A percentile compares a stretch with the other conserved stretches of the same genome.
These are phyloP conservation scores for Pseudocercospora crystallina DNA, from an alignment of 2,329 filamentous ascomycete species.

Conservation along the genomic window DNA sequence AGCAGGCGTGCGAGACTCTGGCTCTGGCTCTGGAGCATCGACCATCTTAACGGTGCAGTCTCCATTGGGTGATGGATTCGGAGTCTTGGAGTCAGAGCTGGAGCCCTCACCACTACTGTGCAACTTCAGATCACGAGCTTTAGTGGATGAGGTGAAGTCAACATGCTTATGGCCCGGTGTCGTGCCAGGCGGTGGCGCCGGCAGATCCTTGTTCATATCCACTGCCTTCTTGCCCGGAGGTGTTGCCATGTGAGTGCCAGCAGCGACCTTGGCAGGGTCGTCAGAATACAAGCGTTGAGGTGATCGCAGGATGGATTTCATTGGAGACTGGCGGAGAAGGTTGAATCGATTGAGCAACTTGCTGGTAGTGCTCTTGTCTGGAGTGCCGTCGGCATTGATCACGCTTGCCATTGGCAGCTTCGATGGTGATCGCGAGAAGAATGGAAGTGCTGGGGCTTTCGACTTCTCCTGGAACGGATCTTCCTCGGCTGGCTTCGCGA, in stretches of 20 bases:
- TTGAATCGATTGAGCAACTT: constrained; percentile 45
- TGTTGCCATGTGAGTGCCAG: constrained; percentile 57
- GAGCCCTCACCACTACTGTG: constrained; percentile 15
- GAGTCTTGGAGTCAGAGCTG: constrained; percentile 28
- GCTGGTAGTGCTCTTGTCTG: constrained; percentile 31
- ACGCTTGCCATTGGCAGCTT: constrained; percentile 24
- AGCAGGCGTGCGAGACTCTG: not conserved
- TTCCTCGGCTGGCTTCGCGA: constrained; percentile 19
- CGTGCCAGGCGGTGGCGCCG: constrained; percentile 40
- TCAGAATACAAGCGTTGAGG: constrained; percentile 59
- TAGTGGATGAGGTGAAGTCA: constrained; percentile 69
- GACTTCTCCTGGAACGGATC: constrained; percentile 17
- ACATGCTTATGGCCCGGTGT: constrained; percentile 70
- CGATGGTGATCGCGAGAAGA: constrained; percentile 36
- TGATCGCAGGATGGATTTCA: constrained; percentile 65
- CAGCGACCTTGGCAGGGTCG: constrained; percentile 59
- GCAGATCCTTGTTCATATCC: constrained; percentile 16
- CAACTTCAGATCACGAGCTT: constrained; percentile 34
- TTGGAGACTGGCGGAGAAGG: constrained; percentile 52
- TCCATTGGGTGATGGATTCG: constrained; percentile 29
- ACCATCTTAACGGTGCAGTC: constrained; percentile 7
- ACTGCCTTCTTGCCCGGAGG: constrained; percentile 34
- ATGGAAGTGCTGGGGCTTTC: constrained; percentile 23
- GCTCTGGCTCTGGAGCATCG: constrained; percentile 7
- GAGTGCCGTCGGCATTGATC: constrained; percentile 22